Conservation (phyloP, 768 basidiomycete species). For the Coprinellus micaceus region DNA sequence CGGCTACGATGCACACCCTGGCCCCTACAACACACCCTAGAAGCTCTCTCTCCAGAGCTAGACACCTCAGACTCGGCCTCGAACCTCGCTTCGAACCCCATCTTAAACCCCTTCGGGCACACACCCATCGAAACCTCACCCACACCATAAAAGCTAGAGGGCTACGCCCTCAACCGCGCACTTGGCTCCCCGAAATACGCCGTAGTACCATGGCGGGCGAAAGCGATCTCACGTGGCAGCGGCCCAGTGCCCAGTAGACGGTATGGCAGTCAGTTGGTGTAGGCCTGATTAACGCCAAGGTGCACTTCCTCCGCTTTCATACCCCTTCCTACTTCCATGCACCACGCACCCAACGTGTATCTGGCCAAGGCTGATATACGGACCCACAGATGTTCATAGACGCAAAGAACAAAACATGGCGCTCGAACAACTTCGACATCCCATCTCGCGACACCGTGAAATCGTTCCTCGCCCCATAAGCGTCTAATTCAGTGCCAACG, state of each 20-base stretch:
- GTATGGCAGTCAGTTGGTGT: too few species aligned
- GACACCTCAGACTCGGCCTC: too few species aligned
- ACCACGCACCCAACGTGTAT: too few species aligned
- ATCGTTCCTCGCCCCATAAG: conserved; percentile 87
- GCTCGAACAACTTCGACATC: conserved; percentile 66
- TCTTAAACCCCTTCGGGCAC: too few species aligned
- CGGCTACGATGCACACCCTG: too few species aligned
- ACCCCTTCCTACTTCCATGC: too few species aligned
- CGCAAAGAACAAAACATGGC: conserved; percentile 47
- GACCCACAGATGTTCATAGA: conserved; percentile 72
- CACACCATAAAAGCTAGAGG: conserved; percentile 45
- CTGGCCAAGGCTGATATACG: too few species aligned
- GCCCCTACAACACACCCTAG: too few species aligned
- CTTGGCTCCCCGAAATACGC: conserved; percentile 85
- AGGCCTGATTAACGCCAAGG: conserved; percentile 98
- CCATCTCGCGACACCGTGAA: conserved; percentile 55
- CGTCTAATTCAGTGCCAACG: conserved; percentile 92
- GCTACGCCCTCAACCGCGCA: conserved; percentile 82
- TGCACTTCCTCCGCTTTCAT: conserved; percentile 17
- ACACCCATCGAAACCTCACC: not conserved
- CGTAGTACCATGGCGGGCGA: conserved; percentile 99
- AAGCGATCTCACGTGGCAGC: too few species aligned
- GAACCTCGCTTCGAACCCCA: too few species aligned
- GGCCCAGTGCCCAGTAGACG: too few species aligned
- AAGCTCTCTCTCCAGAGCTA: too few species aligned